Conservation (phyloP, 768 basidiomycete genomes). For the Lactarius tabidus region DNA sequence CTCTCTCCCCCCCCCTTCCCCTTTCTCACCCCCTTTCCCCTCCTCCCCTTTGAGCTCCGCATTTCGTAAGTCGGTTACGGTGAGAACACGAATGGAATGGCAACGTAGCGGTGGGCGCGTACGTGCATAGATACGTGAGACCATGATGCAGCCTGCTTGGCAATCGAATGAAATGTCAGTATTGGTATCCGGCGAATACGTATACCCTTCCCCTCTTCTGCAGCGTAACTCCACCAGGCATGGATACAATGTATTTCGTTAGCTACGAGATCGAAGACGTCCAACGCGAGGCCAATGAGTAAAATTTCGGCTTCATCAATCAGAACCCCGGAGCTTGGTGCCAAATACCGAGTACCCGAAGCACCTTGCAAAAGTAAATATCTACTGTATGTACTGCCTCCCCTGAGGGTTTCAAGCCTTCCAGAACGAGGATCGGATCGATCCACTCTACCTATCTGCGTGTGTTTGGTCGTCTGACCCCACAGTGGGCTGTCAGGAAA, state of each 20-base stretch:
- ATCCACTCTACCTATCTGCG: conserved; percentile 9
- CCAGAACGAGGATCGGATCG: conserved; percentile 21
- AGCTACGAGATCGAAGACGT: conserved; percentile 15
- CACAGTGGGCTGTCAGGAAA: background rate
- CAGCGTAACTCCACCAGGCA: conserved; percentile 17
- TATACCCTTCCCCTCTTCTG: conserved; percentile 5
- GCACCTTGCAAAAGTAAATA: background rate
- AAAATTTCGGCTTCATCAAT: conserved; percentile 7
- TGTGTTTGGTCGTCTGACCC: background rate
- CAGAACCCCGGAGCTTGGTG: conserved; percentile 20
- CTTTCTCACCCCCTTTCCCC: background rate
- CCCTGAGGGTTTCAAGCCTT: conserved; percentile 3
- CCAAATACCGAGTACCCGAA: conserved; percentile 13
- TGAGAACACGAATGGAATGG: background rate
- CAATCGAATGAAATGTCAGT: conserved; percentile 1
- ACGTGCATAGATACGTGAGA: background rate
- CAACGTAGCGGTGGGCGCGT: background rate
- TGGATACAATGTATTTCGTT: conserved; percentile 13
- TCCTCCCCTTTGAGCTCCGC: background rate
- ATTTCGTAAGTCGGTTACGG: background rate
- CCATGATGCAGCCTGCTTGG: conserved; percentile 1
- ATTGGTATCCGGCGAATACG: conserved; percentile 14
- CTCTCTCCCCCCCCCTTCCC: background rate
- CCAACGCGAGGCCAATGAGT: conserved; percentile 18
- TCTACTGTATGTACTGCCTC: background rate